A percentile compares a stretch with the other conserved stretches of the same genome.
phyloP scores from a whole-genome alignment of 306 rosid genomes.

The Potentilla sterilis region DNA sequence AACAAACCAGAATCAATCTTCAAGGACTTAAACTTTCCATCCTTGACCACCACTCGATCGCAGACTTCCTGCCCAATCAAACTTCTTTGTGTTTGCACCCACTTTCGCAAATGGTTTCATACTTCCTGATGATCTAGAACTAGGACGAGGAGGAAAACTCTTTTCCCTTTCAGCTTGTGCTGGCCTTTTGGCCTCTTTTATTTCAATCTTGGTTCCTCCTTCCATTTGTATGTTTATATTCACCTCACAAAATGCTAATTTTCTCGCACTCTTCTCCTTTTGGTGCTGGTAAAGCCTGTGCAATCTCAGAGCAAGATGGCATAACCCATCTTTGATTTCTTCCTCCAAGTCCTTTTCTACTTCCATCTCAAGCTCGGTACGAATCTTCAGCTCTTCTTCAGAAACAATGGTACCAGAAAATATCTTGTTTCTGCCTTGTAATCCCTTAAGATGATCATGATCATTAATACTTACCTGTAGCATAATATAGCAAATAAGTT shows the following conservation, averaged over 20 bases:
- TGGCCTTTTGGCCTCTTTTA: slow-evolving; percentile 45
- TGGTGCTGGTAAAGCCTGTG: slow-evolving; percentile 44
- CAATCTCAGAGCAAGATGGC: slow-evolving; percentile 63
- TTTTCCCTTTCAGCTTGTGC: background rate
- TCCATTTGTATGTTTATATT: slow-evolving; percentile 60
- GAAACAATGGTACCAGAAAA: slow-evolving; percentile 23
- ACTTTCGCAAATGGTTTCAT: slow-evolving; percentile 9
- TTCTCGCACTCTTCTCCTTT: slow-evolving; percentile 25
- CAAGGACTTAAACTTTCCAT: background rate
- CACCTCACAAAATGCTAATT: slow-evolving; percentile 47
- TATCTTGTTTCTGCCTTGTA: slow-evolving; percentile 6
- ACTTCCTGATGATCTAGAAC: slow-evolving; percentile 18
- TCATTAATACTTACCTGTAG: slow-evolving; percentile 13
- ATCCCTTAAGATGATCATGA: background rate
- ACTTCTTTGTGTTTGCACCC: slow-evolving; percentile 25
- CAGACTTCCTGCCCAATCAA: slow-evolving; percentile 64
- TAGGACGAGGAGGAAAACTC: slow-evolving; percentile 8
- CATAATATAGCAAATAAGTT: background rate
- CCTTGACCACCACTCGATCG: slow-evolving; percentile 30
- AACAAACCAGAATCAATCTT: background rate
- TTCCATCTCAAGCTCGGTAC: slow-evolving; percentile 54
- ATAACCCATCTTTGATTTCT: slow-evolving; percentile 60
- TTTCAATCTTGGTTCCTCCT: slow-evolving; percentile 55
- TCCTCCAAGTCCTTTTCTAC: slow-evolving; percentile 67
- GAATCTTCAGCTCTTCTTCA: slow-evolving; percentile 54